Base-by-base conservation (phyloP, 2,329 filamentous ascomycete genomes). In the Parasarocladium wereldwijsianum region DNA sequence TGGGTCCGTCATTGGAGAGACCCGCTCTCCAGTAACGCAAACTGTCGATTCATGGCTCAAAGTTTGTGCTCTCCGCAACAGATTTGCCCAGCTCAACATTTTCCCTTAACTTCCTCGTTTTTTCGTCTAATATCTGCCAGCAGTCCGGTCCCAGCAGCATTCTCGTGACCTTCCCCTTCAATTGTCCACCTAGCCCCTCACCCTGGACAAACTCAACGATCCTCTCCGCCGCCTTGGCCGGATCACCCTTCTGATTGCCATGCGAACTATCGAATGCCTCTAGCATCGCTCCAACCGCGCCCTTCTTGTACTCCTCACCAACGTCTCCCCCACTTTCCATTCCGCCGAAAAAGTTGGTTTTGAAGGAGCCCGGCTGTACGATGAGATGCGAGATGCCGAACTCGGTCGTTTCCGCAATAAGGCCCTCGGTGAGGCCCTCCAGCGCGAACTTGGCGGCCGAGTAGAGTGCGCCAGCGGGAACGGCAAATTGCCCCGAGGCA, bases 351-450 rank as follows among this genome's bases (percentile, higher is more conserved):
- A 65, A 58, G n/a, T 56, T 55, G 8, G 63, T 67, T 3, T 62
- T 50, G 36, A 65, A 68, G 22, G 54, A 57, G 2, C 64, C 64
- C 1, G 60, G 62, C 39, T 67, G 62, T 13, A 67, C 47, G 9
- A 61, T 46, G 4, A 57, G 51, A 11, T 58, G 57, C 9, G 43
- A 31, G 32, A 68, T 58, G 10, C 52, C 53, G 10, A 64, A 52
- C 3, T 55, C 52, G 8, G 46, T 52, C 2, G 62, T 46, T 38
- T 68, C 63, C 4, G 37, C 41, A 2, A 48, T 44, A 32, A 67
- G 42, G 0, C 50, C 43, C 37, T 66, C 60, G 12, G 52, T 51
- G 14, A 63, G 38, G 4, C 48, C 55, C 26, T 55, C 53, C 14
- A 57, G 40, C 3, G 57, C 54, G 32, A 55, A 57, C 38, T 67